phyloP scores from a whole-genome alignment of 2,329 filamentous ascomycete species.

The Sporothrix mexicana region DNA sequence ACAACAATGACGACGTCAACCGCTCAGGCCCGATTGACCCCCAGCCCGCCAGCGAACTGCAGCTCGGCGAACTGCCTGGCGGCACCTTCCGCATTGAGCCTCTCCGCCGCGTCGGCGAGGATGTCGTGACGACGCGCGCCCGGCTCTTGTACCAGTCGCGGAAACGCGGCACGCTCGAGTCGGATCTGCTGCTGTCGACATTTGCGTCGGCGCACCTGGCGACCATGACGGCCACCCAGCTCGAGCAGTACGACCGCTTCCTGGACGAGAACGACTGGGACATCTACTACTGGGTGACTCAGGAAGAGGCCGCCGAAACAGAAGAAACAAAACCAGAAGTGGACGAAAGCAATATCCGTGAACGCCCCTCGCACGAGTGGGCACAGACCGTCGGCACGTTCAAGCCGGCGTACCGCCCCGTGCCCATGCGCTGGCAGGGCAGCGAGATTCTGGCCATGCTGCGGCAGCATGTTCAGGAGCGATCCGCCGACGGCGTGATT shows the following conservation, averaged over 20 bases:
- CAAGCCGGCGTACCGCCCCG: constrained; percentile 89
- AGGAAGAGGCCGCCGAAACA: constrained; percentile 57
- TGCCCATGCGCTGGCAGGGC: constrained; percentile 82
- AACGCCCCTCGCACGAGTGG: constrained; percentile 76
- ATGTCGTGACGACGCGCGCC: constrained; percentile 83
- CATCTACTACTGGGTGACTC: constrained; percentile 99
- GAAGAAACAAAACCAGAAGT: constrained; percentile 43
- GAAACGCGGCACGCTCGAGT: constrained; percentile 94
- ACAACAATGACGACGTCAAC: constrained; percentile 17
- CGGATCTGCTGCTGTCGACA: constrained; percentile 92
- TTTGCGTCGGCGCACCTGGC: constrained; percentile 83
- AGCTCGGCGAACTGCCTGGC: constrained; percentile 85
- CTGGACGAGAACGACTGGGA: constrained; percentile 99
- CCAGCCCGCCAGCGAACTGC: constrained; percentile 62
- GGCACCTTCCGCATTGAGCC: constrained; percentile 88
- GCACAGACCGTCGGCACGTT: constrained; percentile 94
- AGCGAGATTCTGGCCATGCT: constrained; percentile 80
- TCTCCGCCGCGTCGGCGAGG: constrained; percentile 82
- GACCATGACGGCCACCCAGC: constrained; percentile 73
- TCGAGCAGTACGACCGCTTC: constrained; percentile 86
- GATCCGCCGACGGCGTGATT: constrained; percentile 62
- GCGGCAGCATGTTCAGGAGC: constrained; percentile 77
- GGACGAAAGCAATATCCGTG: constrained; percentile 37
- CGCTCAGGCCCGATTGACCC: constrained; percentile 40
- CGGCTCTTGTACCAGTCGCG: constrained; percentile 89